Percentiles rank a stretch among this genome's conserved stretches.
phyloP scores from a whole-genome alignment of 345 rosid species.

The Lepidium sativum region DNA sequence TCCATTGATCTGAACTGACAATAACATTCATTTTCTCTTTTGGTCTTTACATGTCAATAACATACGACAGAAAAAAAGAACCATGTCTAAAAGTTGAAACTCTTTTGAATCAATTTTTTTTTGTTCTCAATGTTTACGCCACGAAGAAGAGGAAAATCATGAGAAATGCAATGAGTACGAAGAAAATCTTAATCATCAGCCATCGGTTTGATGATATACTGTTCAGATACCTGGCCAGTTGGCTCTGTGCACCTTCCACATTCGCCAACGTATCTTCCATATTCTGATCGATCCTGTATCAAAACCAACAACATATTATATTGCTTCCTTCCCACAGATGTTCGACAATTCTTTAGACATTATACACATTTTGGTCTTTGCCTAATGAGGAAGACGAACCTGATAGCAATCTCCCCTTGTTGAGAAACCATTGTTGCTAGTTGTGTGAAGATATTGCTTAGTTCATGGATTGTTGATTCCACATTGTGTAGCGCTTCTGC shows the following conservation, averaged over 20 bases:
- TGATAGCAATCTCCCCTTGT: constrained; percentile 86
- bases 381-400: constrained; percentile 27
- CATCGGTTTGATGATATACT: constrained; percentile 75
- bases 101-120: not conserved
- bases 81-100: constrained; percentile 9
- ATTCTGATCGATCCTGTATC: constrained; percentile 66
- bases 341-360: not conserved
- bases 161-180: constrained; percentile 62
- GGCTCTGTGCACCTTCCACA: constrained; percentile 76
- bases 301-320: not conserved
- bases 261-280: constrained; percentile 64
- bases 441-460: constrained; percentile 65
- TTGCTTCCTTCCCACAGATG: not conserved
- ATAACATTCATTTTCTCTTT: constrained; percentile 4
- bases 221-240: constrained; percentile 59
- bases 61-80: not conserved
- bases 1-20: constrained; percentile 18
- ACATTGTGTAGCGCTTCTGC: constrained; percentile 78
- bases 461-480: constrained; percentile 82
- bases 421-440: constrained; percentile 84
- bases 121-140: constrained; percentile 31
- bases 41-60: constrained; percentile 22
- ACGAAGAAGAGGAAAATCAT: constrained; percentile 79
- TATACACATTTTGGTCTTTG: not conserved
- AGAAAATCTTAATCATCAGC: constrained; percentile 78